These are phyloP conservation scores for Phytophthora pisi DNA, from an alignment of 352 stramenopile genomes.

Conservation along the genomic window DNA sequence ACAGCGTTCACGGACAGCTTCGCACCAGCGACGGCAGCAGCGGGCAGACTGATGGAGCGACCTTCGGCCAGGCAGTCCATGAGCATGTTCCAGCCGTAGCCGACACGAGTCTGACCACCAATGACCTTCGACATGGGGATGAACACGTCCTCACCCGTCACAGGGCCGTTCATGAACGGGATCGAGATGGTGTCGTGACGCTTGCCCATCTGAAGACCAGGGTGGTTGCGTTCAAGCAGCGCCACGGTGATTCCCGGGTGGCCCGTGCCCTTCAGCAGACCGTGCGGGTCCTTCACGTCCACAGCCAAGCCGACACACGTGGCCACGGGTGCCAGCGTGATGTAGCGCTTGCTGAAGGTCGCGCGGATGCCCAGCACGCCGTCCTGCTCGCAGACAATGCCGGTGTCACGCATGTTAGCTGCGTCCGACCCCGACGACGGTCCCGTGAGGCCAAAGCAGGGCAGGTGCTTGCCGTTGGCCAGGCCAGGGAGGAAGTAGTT, in stretches of 20 bases:
- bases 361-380: conserved; percentile 96
- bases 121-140: conserved; percentile 98
- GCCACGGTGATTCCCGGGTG: conserved; percentile 97
- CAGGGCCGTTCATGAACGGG: conserved; percentile 98
- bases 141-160: conserved; percentile 97
- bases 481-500: conserved; percentile 95
- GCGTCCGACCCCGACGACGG: conserved; percentile 95
- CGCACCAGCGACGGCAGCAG: conserved; percentile 91
- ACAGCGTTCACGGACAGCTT: conserved; percentile 94
- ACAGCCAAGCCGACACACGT: conserved; percentile 97
- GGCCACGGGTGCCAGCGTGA: conserved; percentile 97
- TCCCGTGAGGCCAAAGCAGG: conserved; percentile 97
- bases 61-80: conserved; percentile 98
- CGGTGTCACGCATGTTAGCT: conserved; percentile 94
- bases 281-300: conserved; percentile 95
- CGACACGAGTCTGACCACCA: conserved; percentile 95
- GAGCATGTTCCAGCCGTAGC: conserved; percentile 99
- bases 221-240: conserved; percentile 95
- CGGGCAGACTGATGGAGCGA: conserved; percentile 96
- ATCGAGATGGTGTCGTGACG: conserved; percentile 96
- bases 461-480: conserved; percentile 94
- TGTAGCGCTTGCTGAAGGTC: conserved; percentile 99
- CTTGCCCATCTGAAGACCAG: conserved; percentile 94
- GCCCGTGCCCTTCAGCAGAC: conserved; percentile 93
- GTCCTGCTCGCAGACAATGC: conserved; percentile 93